phyloP scores from a whole-genome alignment of 2,329 filamentous ascomycete genomes.

The Xylariomycetidae sp. region DNA sequence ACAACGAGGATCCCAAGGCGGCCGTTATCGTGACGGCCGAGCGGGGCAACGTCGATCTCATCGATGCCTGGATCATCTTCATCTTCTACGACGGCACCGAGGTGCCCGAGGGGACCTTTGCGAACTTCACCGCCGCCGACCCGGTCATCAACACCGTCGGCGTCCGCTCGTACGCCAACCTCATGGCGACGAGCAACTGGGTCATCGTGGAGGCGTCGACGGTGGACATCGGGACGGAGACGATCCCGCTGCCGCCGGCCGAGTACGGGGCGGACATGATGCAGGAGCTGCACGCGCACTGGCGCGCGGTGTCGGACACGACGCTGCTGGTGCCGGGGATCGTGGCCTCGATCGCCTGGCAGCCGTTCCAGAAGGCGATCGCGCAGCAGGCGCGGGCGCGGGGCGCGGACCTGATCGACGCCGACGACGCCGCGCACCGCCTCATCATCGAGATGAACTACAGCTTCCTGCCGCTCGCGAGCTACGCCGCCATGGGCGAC shows the following conservation, averaged over 20 bases:
- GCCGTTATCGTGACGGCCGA: constrained; percentile 55
- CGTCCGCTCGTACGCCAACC: constrained; percentile 41
- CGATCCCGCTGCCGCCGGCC: constrained; percentile 28
- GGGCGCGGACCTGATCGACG: constrained; percentile 34
- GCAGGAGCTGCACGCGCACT: constrained; percentile 28
- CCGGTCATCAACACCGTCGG: constrained; percentile 40
- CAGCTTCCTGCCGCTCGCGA: constrained; percentile 26
- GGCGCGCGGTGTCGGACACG: constrained; percentile 24
- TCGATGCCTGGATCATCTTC: constrained; percentile 57
- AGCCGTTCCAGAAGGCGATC: constrained; percentile 34
- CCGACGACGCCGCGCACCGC: constrained; percentile 32
- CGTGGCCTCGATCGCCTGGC: constrained; percentile 31
- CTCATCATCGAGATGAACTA: constrained; percentile 40
- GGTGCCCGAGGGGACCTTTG: constrained; percentile 48
- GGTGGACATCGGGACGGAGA: constrained; percentile 33
- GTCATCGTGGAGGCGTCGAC: constrained; percentile 29
- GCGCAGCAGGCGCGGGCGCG: constrained; percentile 26
- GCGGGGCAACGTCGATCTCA: constrained; percentile 34
- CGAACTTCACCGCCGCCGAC: constrained; percentile 48
- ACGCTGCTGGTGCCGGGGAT: constrained; percentile 23
- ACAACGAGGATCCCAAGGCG: constrained; percentile 55
- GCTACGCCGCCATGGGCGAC: constrained; percentile 28
- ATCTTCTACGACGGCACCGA: constrained; percentile 56
- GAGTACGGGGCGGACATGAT: constrained; percentile 21
- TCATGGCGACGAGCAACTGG: constrained; percentile 42